Conservation (phyloP, 805 yeast species). For the Wickerhamiella kazuoi region DNA sequence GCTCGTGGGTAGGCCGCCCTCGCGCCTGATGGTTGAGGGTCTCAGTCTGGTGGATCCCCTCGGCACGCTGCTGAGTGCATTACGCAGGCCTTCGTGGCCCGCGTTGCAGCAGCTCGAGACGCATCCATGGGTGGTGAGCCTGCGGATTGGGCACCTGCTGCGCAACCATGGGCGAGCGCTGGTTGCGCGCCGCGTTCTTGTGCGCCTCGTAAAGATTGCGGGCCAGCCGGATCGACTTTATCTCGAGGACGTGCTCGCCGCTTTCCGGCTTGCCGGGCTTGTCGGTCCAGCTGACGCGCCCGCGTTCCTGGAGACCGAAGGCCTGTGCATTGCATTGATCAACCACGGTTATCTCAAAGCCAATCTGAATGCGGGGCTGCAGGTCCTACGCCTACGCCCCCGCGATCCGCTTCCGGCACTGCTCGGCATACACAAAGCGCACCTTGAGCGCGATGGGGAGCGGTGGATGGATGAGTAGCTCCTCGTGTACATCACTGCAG, state of each 20-base stretch:
- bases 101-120: conserved; percentile 18
- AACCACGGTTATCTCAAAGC: conserved; percentile 22
- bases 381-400: conserved; percentile 11
- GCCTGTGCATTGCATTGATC: conserved; percentile 19
- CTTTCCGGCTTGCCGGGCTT: conserved; percentile 5
- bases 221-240: conserved; percentile 6
- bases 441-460: not conserved
- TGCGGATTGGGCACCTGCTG: conserved; percentile 16
- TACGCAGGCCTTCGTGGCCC: conserved; percentile 30
- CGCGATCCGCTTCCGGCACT: conserved; percentile 14
- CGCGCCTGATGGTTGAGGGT: conserved; percentile 15
- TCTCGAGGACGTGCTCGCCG: conserved; percentile 5
- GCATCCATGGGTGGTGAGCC: conserved; percentile 15
- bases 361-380: conserved; percentile 16
- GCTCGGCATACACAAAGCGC: not conserved
- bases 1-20: conserved; percentile 38
- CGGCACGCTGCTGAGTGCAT: conserved; percentile 21
- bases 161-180: conserved; percentile 15
- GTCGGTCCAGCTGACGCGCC: conserved; percentile 6
- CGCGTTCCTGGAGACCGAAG: conserved; percentile 17
- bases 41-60: conserved; percentile 23
- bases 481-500: too few relatives aligned
- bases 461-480: not conserved
- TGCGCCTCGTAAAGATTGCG: conserved; percentile 6
- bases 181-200: conserved; percentile 17